Base-by-base conservation (phyloP, 2,329 filamentous ascomycete species). In the Hypoxylon sp. region DNA sequence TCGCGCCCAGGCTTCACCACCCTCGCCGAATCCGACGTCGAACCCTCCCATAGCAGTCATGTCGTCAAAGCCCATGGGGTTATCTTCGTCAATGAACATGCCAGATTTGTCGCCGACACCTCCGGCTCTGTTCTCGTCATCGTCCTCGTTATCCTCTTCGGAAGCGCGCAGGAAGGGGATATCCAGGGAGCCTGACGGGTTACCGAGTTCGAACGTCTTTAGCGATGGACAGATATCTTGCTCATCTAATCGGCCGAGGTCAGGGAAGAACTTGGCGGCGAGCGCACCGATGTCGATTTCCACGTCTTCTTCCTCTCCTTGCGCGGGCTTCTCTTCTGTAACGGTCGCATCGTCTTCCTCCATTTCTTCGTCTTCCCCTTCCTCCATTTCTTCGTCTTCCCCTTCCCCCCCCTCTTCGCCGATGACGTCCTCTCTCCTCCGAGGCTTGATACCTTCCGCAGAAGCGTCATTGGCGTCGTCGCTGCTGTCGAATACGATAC, bases 401-500 rank as follows among this genome's bases (percentile, higher is more conserved):
- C 72, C 77, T 27, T 70, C 77, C 11, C 72, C 71, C 2, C 68
- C 74, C 2, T 80, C 77, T 10, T 73, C 70, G 3, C 70, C 69
- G 54, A 73, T 66, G 53, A 72, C 74, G 15, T 71, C 69, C 33
- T 74, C 72, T 55, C 72, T 70, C 45, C 72, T 70, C 31, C 71
- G 68, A 58, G 70, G 71, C 70, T 74, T 78, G 51, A 74, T 76
- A n/a, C 72, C 70, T 9, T 70, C 65, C 15, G 72, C 73, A 10
- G 78, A 77, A 15, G 78, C 78, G 62, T 88, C 85, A 13, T 79
- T 83, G 17, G 83, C 76, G 73, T 98, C 95, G 73, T 99, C 94
- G 70, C 93, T 98, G 78, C 94, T 98, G 77, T 99, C 95, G 71
- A 99, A 99, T 4, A 99, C 93, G 61, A 99, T 99, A 29, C 94